Percentiles rank a stretch among this genome's conserved stretches.
Conservation (phyloP, 345 rosid species). For the Lagerstroemia speciosa region DNA sequence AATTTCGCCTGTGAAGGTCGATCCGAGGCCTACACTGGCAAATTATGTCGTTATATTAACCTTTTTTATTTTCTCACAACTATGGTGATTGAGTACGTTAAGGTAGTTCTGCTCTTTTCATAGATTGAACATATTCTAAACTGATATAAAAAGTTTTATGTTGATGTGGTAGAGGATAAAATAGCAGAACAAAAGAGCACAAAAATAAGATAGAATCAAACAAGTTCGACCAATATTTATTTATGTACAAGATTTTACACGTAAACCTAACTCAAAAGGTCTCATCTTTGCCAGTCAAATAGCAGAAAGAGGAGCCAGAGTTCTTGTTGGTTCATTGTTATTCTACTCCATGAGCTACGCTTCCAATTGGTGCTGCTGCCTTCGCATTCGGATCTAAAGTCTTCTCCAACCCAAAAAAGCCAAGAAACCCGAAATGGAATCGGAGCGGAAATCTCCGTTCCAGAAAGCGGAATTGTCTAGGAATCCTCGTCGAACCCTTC, state of each 20-base stretch:
- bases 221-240: neutral
- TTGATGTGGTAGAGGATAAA: too few relatives aligned
- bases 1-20: too few relatives aligned
- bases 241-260: neutral
- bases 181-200: too few relatives aligned
- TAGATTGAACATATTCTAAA: too few relatives aligned
- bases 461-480: neutral
- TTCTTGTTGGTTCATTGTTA: neutral
- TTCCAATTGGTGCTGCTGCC: neutral
- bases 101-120: too few relatives aligned
- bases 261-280: neutral
- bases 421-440: neutral
- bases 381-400: neutral
- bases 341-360: conserved; percentile 1
- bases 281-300: neutral
- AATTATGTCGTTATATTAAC: too few relatives aligned
- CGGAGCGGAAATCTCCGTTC: neutral
- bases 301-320: neutral
- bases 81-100: too few relatives aligned
- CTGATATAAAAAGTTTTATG: too few relatives aligned
- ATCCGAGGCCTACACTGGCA: too few relatives aligned
- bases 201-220: neutral
- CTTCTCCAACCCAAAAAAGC: neutral
- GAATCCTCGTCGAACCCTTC: conserved; percentile 18
- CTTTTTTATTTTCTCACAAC: too few relatives aligned